Percentiles rank a stretch among this genome's conserved stretches.
phyloP scores from a whole-genome alignment of 305 asterid species.

The Solanum chacoense region DNA sequence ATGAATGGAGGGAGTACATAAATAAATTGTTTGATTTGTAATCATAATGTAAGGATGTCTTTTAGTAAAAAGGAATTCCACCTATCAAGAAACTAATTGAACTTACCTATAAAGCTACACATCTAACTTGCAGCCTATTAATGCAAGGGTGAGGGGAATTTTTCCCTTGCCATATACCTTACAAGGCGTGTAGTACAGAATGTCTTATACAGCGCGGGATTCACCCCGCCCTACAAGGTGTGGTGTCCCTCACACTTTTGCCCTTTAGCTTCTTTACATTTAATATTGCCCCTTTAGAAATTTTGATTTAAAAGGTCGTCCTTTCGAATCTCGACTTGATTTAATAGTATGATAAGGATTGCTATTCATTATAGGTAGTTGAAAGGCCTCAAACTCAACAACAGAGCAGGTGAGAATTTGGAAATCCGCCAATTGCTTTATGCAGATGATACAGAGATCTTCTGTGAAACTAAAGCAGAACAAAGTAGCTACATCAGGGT shows the following conservation, averaged over 20 bases:
- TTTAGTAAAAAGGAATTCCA: conserved; percentile 32
- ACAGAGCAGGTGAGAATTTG: neutral
- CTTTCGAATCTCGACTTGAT: too few species aligned
- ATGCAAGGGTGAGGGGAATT: neutral
- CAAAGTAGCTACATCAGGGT: neutral
- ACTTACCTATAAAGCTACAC: neutral
- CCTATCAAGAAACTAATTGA: conserved; percentile 36
- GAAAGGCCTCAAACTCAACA: neutral
- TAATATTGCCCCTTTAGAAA: neutral
- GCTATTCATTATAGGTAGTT: neutral
- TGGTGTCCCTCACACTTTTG: neutral
- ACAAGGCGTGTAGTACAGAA: neutral
- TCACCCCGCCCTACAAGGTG: neutral
- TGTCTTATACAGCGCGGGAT: too few species aligned
- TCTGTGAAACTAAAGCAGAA: neutral
- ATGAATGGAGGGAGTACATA: too few species aligned
- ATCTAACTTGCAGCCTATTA: neutral
- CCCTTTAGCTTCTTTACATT: neutral
- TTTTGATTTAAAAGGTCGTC: neutral
- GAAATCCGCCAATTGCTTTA: neutral
- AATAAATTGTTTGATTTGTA: neutral
- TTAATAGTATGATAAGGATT: neutral
- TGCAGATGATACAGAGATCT: neutral
- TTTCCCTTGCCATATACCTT: neutral
- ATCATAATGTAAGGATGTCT: conserved; percentile 16